A percentile compares a stretch with the other conserved stretches of the same genome.
Conservation (phyloP, 2,329 filamentous ascomycete species). For the Cordyceps cateniannulata region DNA sequence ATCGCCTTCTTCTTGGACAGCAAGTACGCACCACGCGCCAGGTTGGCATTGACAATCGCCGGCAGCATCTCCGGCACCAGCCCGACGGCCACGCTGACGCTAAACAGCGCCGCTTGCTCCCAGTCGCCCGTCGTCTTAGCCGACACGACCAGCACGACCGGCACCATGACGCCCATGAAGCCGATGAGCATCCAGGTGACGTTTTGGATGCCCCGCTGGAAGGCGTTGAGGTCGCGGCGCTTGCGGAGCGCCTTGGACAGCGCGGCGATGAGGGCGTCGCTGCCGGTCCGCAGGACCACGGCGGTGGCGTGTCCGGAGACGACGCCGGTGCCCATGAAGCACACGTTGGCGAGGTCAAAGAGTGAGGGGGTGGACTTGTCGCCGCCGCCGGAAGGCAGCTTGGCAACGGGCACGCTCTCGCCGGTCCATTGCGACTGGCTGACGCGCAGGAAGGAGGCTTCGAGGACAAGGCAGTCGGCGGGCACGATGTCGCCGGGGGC, state of each 20-base stretch:
- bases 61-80: constrained; percentile 25
- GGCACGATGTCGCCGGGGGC: constrained; percentile 21
- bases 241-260: constrained; percentile 22
- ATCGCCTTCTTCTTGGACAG: constrained; percentile 29
- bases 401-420: constrained; percentile 22
- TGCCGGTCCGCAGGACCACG: constrained; percentile 21
- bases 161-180: constrained; percentile 25
- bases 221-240: constrained; percentile 21
- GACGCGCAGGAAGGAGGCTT: constrained; percentile 22
- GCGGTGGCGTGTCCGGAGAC: constrained; percentile 22
- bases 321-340: constrained; percentile 23
- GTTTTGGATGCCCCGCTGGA: constrained; percentile 23
- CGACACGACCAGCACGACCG: constrained; percentile 21
- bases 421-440: constrained; percentile 26
- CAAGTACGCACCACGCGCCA: constrained; percentile 22
- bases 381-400: constrained; percentile 14
- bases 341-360: constrained; percentile 22
- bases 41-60: constrained; percentile 24
- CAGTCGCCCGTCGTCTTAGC: constrained; percentile 22
- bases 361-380: constrained; percentile 17
- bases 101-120: constrained; percentile 22
- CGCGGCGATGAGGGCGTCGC: constrained; percentile 21
- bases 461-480: constrained; percentile 24
- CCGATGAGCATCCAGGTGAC: constrained; percentile 24
- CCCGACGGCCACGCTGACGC: constrained; percentile 24